These are phyloP conservation scores for Wallacemonas rigidus DNA, from an alignment of 208 protist species.

Conservation along the genomic window DNA sequence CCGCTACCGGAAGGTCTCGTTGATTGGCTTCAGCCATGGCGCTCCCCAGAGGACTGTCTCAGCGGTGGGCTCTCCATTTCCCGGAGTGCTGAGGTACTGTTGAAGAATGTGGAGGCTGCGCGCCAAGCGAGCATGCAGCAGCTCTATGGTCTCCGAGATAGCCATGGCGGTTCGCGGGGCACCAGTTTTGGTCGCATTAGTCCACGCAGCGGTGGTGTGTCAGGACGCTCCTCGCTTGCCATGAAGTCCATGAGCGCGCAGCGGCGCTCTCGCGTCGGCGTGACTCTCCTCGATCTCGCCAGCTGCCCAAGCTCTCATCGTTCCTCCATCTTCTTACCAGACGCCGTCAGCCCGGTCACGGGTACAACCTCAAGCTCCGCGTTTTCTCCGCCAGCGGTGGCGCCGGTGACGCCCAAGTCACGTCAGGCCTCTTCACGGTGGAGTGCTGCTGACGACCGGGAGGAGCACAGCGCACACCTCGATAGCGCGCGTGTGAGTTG, in stretches of 20 bases:
- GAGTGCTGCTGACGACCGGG: constrained; percentile 1
- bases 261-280: constrained; percentile 8
- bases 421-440: constrained; percentile 2
- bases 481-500: constrained; percentile 10
- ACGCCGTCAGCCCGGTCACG: constrained; percentile 2
- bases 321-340: constrained; percentile 12
- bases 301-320: constrained; percentile 16
- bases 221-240: neutral
- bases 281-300: constrained; percentile 17
- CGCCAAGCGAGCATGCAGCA: constrained; percentile 31
- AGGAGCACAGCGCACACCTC: neutral
- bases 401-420: neutral
- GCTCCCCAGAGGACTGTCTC: constrained; percentile 37
- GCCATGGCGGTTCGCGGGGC: neutral
- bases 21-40: constrained; percentile 55
- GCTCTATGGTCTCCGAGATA: constrained; percentile 29
- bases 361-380: neutral
- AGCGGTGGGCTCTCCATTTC: constrained; percentile 45
- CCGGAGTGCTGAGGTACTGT: constrained; percentile 37
- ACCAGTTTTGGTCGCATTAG: constrained; percentile 2
- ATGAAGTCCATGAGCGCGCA: constrained; percentile 23
- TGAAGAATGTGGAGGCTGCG: constrained; percentile 32
- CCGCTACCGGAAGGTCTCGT: constrained; percentile 2
- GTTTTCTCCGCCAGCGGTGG: neutral
- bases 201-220: neutral